Percentiles rank a stretch among this genome's conserved stretches.
phyloP scores from a whole-genome alignment of 2,329 filamentous ascomycete species.

The Zasmidium cellare region DNA sequence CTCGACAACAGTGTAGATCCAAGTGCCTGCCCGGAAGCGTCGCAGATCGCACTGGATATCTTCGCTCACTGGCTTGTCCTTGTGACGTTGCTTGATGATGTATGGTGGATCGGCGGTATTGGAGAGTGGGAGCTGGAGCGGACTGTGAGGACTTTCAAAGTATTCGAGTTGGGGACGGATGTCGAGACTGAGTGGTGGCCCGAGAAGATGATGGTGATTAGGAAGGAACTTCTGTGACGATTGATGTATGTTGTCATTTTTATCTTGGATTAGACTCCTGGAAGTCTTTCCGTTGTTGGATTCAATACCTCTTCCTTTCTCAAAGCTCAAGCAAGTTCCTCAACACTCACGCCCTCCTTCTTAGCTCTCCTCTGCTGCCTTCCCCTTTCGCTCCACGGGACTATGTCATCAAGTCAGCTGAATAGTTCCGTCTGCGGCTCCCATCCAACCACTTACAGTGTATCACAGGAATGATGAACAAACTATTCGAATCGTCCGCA shows the following conservation, averaged over 20 bases:
- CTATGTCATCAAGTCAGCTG: neutral
- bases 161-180: neutral
- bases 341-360: conserved; percentile 1
- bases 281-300: too few relatives aligned
- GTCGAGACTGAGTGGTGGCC: neutral
- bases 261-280: too few relatives aligned
- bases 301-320: too few relatives aligned
- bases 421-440: too few relatives aligned
- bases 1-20: neutral
- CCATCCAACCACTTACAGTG: conserved; percentile 6
- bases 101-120: neutral
- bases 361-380: conserved; percentile 3
- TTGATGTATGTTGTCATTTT: too few relatives aligned
- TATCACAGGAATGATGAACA: conserved; percentile 7
- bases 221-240: neutral
- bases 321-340: conserved; percentile 1
- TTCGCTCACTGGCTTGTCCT: neutral
- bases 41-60: neutral
- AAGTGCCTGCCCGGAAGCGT: neutral
- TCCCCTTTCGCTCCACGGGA: conserved; percentile 9
- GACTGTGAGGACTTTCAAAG: neutral
- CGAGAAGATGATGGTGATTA: neutral
- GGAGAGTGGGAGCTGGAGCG: neutral
- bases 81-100: neutral
- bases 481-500: conserved; percentile 6